Base-by-base conservation (phyloP, 2,329 filamentous ascomycete genomes). In the Beauveria brongniartii region DNA sequence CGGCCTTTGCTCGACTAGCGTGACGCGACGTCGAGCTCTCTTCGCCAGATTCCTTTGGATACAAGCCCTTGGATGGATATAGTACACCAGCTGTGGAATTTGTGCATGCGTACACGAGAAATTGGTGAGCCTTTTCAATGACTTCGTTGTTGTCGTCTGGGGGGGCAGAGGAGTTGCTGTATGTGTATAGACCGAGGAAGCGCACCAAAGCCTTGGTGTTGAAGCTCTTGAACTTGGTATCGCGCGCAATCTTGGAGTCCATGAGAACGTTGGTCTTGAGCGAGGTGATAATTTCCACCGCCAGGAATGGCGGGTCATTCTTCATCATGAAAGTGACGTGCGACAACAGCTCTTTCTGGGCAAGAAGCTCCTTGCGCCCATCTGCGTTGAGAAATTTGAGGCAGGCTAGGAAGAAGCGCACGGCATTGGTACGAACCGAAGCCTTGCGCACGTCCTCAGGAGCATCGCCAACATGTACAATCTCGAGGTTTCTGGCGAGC, bases 351-450 rank as follows among this genome's bases (percentile, higher is more conserved):
- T 96, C 92, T 63, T 83, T 85, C 73, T 96, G 87, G 59, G 82
- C 81, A 41, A 99, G 77, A 5, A 99, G 82, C 68, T 96, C 92
- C 63, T 82, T 86, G 73, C 95, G 96, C 16, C 88, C 87, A 63
- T 89, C 85, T 5, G 86, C 79, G 64, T 90, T 86, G 61, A 97
- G 82, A 67, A 91, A 90, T 68, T 86, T 90, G 64, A 99, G 77
- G 64, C 91, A 87, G 26, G 88, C 85, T 63, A 97, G 75, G 40
- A 97, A 78, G 71, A 96, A 92, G 46, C 88, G 84, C 59, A 96
- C 81, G 9, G 92, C 89, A 69, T 92, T 91, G 2, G 90, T 91
- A 58, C 94, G 83, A 20, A 96, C 82, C 8, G 92, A 92, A 2
- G 92, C 89, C 67, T 86, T 88, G 63, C 84, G 82, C 6, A 77